These are phyloP conservation scores for Gillenia trifoliata DNA, from an alignment of 306 rosid genomes.

Conservation along the genomic window DNA sequence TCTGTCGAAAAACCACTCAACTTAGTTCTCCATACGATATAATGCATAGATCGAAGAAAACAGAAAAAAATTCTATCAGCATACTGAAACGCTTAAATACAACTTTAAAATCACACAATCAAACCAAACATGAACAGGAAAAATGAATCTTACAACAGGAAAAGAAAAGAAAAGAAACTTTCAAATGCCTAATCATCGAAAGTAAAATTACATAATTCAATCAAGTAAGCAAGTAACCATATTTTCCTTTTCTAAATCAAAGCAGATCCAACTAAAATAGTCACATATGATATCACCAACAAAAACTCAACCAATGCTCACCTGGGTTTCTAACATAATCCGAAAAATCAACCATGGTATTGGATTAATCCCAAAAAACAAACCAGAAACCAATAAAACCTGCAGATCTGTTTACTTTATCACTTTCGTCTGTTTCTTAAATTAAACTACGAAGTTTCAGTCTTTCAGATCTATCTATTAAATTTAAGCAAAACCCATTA, in stretches of 20 bases:
- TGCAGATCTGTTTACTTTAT: slow-evolving; percentile 9
- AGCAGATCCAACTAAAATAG: neutral
- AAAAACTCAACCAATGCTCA: neutral
- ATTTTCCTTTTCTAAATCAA: neutral
- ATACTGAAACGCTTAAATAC: neutral
- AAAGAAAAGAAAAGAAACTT: neutral
- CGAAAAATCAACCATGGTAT: neutral
- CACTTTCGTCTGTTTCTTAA: slow-evolving; percentile 1
- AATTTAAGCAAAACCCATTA: neutral
- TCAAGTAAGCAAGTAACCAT: neutral
- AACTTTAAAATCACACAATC: neutral
- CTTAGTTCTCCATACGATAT: neutral
- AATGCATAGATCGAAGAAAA: neutral
- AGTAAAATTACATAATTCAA: neutral
- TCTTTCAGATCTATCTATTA: neutral
- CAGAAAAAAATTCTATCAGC: neutral
- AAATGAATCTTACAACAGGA: neutral
- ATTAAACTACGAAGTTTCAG: neutral
- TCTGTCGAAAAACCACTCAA: slow-evolving; percentile 33
- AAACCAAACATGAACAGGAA: neutral
- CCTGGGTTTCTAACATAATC: neutral
- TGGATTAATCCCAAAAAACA: neutral
- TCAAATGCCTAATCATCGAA: neutral
- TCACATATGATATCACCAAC: neutral
- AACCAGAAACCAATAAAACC: neutral